Evolutionary conservation across 148 eudicot genomes (phyloP), one percentile per base, ranked within the genome.

Genomic region (Mesembryanthemum crystallinum): DNA sequence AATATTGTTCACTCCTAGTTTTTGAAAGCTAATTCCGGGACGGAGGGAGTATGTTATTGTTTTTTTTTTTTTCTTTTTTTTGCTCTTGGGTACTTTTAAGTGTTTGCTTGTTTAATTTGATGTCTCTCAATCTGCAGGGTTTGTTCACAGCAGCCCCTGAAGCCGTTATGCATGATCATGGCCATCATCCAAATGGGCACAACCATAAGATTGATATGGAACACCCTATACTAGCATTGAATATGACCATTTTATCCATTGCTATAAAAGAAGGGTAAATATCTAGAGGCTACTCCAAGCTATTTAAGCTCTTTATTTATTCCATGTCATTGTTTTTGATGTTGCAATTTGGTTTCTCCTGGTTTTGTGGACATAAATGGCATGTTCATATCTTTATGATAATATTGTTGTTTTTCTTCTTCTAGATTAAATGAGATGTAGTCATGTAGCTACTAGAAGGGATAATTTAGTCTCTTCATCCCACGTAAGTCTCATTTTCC

Each of bases 211-310:
- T 95, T 68, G 94, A 92, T 82, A 88, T 95, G 97, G 83, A 86
- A 15, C 97, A 95, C 78, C 99, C 99, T 27, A 69, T 92, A 71
- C 88, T 95, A 61, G 99, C 97, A 58, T 85, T 92, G 81, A 95
- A 81, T 81, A 87, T 91, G 96, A 83, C 91, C 32, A 78, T 92
- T 67, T 32, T 90, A 67, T 88, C 99, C 61, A 95, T 95, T 58
- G 86, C 86, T 21, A 79, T 91, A 58, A 95, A 95, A 91, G 99
- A 95, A 86, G 87, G 99, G 99, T 95, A 89, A 20, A 43, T 62
- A 57, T 14, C 23, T 70, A 35, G 12, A 24, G 35, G 35, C 49
- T 63, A n/a, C n/a, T n/a, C n/a, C n/a, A n/a, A 62, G 67, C 64
- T 33, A 39, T 35, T 1, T 7, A 37, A 32, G 21, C 25, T 42